Evolutionary conservation across 2,329 filamentous ascomycete species (phyloP), one percentile per base, ranked within the genome.

Genomic region (Phaeosphaeriaceae sp.): DNA sequence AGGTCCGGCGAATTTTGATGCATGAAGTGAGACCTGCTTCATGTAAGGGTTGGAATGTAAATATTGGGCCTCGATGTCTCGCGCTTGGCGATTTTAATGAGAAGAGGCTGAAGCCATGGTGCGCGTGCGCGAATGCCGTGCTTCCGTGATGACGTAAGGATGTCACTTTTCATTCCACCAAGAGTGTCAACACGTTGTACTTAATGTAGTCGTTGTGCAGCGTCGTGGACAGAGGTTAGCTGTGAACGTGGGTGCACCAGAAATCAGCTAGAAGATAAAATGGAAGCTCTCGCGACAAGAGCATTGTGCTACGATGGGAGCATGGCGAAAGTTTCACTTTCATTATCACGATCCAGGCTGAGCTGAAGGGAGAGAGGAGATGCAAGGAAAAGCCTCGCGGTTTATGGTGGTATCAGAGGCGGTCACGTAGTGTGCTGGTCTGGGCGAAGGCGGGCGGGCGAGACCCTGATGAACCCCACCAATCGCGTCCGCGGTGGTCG

Each of bases 401-500:
- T 5, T 5, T 27, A 13, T 3, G 31, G 31, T 36, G 31, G 6
- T 36, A 11, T 3, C 13, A 11, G 3, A 36, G 31, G 13, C 31
- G 25, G 6, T 5, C 25, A 6, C 11, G 25, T 15, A 15, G 31
- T 3, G 9, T 3, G 6, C 3, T 15, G 13, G 11, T 36, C 31
- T 52, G 40, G 40, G 40, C 17, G 40, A 33, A 21, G 40, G 50
- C 15, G 36, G 45, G 25, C 53, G 36, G 56, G 58, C 54, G 57
- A 58, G 62, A 65, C 62, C 62, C 63, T 63, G 56, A 27, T 48
- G 24, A 20, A 45, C 59, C 48, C 59, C 55, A 55, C 54, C 60
- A 61, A 60, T 63, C 62, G 63, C 63, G 63, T 57, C 54, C 41
- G 31, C 21, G 50, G 48, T 58, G 58, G 63, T 44, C 57, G 41